Evolutionary conservation across 2,329 filamentous ascomycete genomes (phyloP), one percentile per base, ranked within the genome.

Genomic region (Aspergillus thermomutatus): DNA sequence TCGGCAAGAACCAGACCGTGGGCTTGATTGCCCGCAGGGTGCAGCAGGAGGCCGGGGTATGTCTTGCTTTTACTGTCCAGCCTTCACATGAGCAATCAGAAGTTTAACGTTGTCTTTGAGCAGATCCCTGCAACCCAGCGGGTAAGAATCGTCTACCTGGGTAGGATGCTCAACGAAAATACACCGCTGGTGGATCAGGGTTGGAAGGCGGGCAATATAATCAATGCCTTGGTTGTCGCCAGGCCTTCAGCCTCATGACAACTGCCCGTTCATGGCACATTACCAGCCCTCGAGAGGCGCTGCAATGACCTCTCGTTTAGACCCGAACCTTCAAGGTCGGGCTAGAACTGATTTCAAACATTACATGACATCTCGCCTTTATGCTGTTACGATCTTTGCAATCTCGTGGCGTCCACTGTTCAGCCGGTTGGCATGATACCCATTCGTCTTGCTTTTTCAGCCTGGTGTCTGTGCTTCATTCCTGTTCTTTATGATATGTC

Each of bases 91-190:
- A 43, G 10, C 40, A 43, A 10, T n/a, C n/a, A 23, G 21, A 14
- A 17, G 26, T 51, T 52, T 64, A 49, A 62, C 52, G 6, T 27
- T 53, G 8, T 11, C 23, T 25, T 17, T 37, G 31, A 41, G 19
- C 64, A 89, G 88, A 77, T 92, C 31, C 72, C 81, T 1, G 69
- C 78, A 7, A 78, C 77, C 47, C 85, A 84, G 59, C 83, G 80
- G 49, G 79, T 96, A 51, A 85, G 85, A 53, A 83, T 96, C 57
- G 87, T 86, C 21, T 95, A 96, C 71, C 82, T 94, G 73, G 92
- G 92, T 63, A 91, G 87, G 69, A 84, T 92, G 51, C 81, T 96
- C 48, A 86, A 87, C 62, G 90, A 93, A 61, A 80, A 81, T 53
- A 71, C 83, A 21, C 81, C 87, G 0, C 73, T 96, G 19, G 73